Evolutionary conservation across 139 green algal species (phyloP).

Genomic region (Marvania coccoides): DNA sequence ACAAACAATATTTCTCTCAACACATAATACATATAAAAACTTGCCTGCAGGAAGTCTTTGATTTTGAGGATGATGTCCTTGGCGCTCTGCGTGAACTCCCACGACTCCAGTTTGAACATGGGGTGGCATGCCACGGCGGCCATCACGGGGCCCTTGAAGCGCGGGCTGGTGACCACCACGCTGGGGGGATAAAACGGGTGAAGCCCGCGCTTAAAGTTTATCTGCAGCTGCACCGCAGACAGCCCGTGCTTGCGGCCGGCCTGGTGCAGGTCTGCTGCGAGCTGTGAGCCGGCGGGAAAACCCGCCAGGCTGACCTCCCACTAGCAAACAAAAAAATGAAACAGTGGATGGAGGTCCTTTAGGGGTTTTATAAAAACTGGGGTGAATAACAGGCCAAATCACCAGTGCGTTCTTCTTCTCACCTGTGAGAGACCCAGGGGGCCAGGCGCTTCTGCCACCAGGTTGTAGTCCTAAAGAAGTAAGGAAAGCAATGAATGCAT

Average conservation of each 20-base stretch:
- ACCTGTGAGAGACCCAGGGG: background rate
- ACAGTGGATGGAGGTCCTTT: background rate
- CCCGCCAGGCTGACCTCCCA: constrained; percentile 19
- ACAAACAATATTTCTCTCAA: background rate
- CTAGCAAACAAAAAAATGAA: background rate
- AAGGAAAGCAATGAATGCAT: no score
- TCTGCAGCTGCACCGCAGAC: constrained; percentile 47
- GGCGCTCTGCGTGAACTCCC: constrained; percentile 59
- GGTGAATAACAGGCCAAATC: no score
- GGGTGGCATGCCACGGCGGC: constrained; percentile 59
- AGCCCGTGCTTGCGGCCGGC: constrained; percentile 38
- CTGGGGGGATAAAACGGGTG: constrained; percentile 79
- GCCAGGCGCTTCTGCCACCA: constrained; percentile 17
- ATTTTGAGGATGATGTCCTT: constrained; percentile 33
- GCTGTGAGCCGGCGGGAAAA: constrained; percentile 17
- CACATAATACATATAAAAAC: background rate
- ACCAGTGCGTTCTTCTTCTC: no score
- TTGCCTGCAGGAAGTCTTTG: constrained; percentile 56
- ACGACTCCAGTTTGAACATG: constrained; percentile 48
- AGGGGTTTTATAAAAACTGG: no score
- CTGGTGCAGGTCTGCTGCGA: constrained; percentile 41
- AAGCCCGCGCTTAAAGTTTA: constrained; percentile 75
- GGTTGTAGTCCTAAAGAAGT: constrained; percentile 24
- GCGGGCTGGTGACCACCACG: constrained; percentile 51
- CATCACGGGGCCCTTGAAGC: constrained; percentile 35